These are phyloP conservation scores for Geopyxis carbonaria DNA, from an alignment of 495 filamentous ascomycete genomes.

Conservation along the genomic window DNA sequence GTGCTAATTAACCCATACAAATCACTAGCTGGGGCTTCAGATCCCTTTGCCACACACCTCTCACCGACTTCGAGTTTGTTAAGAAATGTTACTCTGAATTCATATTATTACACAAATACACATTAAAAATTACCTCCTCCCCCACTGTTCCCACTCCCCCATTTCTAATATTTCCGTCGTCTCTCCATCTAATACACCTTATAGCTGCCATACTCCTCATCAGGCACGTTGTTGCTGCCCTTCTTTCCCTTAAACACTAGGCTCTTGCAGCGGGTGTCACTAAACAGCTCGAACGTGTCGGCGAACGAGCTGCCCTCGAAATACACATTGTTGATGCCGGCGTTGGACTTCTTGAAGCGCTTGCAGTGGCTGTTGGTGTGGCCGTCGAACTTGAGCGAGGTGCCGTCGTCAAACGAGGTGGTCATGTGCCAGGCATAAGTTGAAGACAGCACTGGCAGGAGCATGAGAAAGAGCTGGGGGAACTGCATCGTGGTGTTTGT, in stretches of 20 bases:
- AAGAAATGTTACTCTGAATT: too few species aligned
- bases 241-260: conserved; percentile 2
- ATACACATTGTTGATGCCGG: conserved; percentile 4
- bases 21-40: too few species aligned
- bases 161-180: too few species aligned
- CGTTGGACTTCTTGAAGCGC: conserved; percentile 5
- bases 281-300: conserved; percentile 6
- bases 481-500: too few species aligned
- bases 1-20: too few species aligned
- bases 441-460: too few species aligned
- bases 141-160: background rate
- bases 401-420: conserved; percentile 1
- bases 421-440: conserved; percentile 5
- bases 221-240: background rate
- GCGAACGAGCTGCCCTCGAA: conserved; percentile 1
- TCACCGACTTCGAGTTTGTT: too few species aligned
- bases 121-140: too few species aligned
- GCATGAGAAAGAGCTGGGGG: too few species aligned
- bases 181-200: conserved; percentile 4
- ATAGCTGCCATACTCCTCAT: conserved; percentile 3
- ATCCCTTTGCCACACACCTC: too few species aligned
- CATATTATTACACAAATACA: too few species aligned
- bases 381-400: conserved; percentile 3
- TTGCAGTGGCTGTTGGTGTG: conserved; percentile 3
- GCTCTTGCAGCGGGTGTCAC: conserved; percentile 2